Base-by-base conservation (phyloP, 257 asterid species). In the Solanum pimpinellifolium region DNA sequence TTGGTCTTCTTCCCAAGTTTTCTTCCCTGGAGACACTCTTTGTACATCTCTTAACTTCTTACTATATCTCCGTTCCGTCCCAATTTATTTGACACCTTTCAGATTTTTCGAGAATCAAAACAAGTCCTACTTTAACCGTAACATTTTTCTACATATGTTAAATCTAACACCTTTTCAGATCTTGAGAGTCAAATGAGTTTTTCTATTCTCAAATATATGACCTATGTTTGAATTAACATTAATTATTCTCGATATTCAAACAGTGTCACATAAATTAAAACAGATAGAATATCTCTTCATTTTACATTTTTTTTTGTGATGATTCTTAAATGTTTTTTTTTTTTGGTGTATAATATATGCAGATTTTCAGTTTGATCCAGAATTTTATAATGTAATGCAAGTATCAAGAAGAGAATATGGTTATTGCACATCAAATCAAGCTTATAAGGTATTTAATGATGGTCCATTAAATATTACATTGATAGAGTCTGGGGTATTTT, bases 281-380 rank as follows among this genome's bases (percentile, higher is more conserved):
- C 1, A 4, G 5, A 6, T 5, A 6, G 14, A 3, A 15, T 73
- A 35, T 20, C 29, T 73, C 49, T 20, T 0, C 15, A 37, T 33
- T 33, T 20, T 35, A 33, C 29, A 4, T 59, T 56, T 20, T 20
- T 20, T 44, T 21, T 9, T 35, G 16, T 73, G 47, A 73, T 10
- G 29, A 73, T 35, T 35, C 16, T 73, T 35, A 73, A 9, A 9
- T 72, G 47, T 72, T 33, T 16, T 33, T 8, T 3, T 60, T 12
- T 83, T 39, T 0, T 1, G n/a, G 2, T 7, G 11, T 56, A 56
- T 56, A 18, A 20, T 35, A 39, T 23, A 23, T 85, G 93, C 94
- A 95, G 95, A 89, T 89, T 95, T 95, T 84, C 94, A 92, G 37
- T 95, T 94, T 82, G 93, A 91, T 66, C 90, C 94, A 1, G 94